phyloP scores from a whole-genome alignment of 148 eudicot species.

The Cornus suecica region DNA sequence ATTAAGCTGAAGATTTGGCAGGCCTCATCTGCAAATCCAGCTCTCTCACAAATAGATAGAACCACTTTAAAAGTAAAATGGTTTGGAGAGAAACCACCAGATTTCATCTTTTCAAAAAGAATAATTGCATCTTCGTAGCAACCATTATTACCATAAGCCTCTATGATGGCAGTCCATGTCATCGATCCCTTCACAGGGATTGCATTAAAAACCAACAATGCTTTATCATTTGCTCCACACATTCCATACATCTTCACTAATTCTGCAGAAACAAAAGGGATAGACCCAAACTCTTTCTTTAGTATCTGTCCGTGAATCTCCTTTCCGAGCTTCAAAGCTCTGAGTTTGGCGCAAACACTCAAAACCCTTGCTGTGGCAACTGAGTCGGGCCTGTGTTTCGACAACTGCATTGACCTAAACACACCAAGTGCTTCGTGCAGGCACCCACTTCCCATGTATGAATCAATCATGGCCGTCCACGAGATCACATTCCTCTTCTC shows the following conservation, averaged over 20 bases:
- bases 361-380: constrained; percentile 53
- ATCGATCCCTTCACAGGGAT: constrained; percentile 48
- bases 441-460: constrained; percentile 40
- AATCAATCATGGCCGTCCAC: constrained; percentile 81
- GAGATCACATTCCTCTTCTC: constrained; percentile 63
- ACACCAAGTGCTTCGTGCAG: constrained; percentile 52
- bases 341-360: constrained; percentile 44
- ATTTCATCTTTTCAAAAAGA: constrained; percentile 45
- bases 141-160: constrained; percentile 49
- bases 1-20: constrained; percentile 42
- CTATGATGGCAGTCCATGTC: constrained; percentile 64
- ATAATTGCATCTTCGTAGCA: constrained; percentile 44
- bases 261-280: constrained; percentile 59
- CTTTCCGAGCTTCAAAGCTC: constrained; percentile 55
- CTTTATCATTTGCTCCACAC: constrained; percentile 54
- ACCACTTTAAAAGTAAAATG: constrained; percentile 45
- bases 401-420: constrained; percentile 71
- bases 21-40: constrained; percentile 72
- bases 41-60: constrained; percentile 58
- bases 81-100: constrained; percentile 45
- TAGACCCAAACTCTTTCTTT: constrained; percentile 43
- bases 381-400: constrained; percentile 73
- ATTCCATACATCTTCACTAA: constrained; percentile 64
- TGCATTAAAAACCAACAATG: constrained; percentile 49
- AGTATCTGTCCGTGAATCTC: constrained; percentile 73